Percentiles rank a stretch among this genome's conserved stretches.
Evolutionary conservation across 352 stramenopile genomes (phyloP).

Genomic region (Phytophthora pseudosyringae): DNA sequence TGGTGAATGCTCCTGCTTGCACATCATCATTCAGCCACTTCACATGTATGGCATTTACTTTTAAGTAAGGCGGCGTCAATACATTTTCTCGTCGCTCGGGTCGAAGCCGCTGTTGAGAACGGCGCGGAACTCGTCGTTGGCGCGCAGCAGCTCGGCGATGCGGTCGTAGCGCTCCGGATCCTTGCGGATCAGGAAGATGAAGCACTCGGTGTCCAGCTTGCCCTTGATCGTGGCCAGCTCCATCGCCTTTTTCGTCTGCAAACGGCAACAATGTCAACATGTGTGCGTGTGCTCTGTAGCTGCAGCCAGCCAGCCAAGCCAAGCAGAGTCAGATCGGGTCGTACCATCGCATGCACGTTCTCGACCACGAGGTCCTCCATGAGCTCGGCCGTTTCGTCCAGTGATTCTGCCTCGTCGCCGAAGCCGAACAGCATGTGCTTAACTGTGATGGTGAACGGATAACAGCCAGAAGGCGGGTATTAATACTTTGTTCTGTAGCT

Average conservation of each 20-base stretch:
- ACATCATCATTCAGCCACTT: conserved; percentile 29
- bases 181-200: conserved; percentile 91
- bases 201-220: conserved; percentile 89
- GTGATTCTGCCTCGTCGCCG: conserved; percentile 72
- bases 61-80: conserved; percentile 42
- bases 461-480: not conserved
- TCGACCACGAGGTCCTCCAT: conserved; percentile 90
- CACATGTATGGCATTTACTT: not conserved
- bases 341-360: conserved; percentile 85
- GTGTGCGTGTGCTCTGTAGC: not conserved
- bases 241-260: conserved; percentile 88
- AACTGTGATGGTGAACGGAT: conserved; percentile 42
- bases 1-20: conserved; percentile 26
- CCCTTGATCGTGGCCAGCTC: conserved; percentile 82
- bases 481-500: conserved; percentile 7
- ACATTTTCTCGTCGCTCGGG: conserved; percentile 89
- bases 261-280: conserved; percentile 8
- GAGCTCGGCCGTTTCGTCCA: conserved; percentile 77
- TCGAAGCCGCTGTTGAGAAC: conserved; percentile 91
- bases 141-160: conserved; percentile 80
- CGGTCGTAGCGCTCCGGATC: conserved; percentile 83
- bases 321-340: not conserved
- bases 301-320: not conserved
- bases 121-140: conserved; percentile 87
- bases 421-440: conserved; percentile 93